Conservation (phyloP, 2,329 filamentous ascomycete genomes). For the Graphilbum fragrans region DNA sequence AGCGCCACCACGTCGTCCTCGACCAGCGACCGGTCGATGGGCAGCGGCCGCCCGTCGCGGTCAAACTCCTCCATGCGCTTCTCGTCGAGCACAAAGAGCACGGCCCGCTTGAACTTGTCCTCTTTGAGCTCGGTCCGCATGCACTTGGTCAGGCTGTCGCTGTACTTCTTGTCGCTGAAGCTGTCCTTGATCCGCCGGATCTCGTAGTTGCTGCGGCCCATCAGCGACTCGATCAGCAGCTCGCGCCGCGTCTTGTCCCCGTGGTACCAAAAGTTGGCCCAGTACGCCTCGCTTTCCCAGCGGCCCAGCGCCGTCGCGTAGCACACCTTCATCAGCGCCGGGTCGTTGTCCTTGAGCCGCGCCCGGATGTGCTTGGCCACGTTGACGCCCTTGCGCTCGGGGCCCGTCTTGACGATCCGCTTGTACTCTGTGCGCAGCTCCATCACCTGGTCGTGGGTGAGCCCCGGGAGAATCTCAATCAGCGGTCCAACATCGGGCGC, state of each 20-base stretch:
- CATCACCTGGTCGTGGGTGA: conserved; percentile 81
- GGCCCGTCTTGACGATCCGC: conserved; percentile 67
- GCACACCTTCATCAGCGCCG: conserved; percentile 77
- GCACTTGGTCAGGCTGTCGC: conserved; percentile 66
- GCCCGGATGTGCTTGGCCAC: conserved; percentile 75
- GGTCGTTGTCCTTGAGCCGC: conserved; percentile 59
- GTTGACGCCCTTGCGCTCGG: conserved; percentile 65
- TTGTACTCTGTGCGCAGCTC: conserved; percentile 86
- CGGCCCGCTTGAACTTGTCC: conserved; percentile 88
- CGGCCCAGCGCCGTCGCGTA: conserved; percentile 81
- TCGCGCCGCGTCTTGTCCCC: conserved; percentile 73
- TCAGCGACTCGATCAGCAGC: conserved; percentile 82
- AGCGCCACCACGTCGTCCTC: conserved; percentile 63
- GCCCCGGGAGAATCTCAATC: conserved; percentile 70
- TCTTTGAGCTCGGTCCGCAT: conserved; percentile 90
- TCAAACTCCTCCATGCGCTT: conserved; percentile 72
- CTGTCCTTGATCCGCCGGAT: conserved; percentile 75
- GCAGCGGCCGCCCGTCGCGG: conserved; percentile 43
- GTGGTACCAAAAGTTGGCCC: conserved; percentile 98
- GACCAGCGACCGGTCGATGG: conserved; percentile 47
- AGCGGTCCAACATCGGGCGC: conserved; percentile 58
- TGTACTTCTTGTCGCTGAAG: conserved; percentile 87
- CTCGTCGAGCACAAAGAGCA: conserved; percentile 74
- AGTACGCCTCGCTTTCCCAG: conserved; percentile 92
- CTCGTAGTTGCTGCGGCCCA: conserved; percentile 83